Evolutionary conservation across 371 early-diverging fungal genomes (phyloP).

Genomic region (Capillidium heterosporum): DNA sequence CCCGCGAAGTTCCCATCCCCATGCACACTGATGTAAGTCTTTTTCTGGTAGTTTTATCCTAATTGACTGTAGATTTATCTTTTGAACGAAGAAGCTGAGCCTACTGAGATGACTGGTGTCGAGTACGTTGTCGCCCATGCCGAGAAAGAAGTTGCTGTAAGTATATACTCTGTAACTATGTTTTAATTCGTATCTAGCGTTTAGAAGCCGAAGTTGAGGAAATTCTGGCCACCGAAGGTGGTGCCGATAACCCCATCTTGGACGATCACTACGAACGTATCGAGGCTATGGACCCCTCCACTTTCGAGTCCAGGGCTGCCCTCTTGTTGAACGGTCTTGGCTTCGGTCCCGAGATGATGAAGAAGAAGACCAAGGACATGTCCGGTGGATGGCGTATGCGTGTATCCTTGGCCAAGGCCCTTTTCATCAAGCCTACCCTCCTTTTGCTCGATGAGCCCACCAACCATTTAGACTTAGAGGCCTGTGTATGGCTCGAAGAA

Average conservation of each 20-base stretch:
- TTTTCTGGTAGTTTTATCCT: background rate
- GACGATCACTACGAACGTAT: slow-evolving; percentile 88
- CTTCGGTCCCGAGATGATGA: slow-evolving; percentile 75
- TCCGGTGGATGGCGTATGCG: slow-evolving; percentile 69
- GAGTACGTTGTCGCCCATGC: slow-evolving; percentile 83
- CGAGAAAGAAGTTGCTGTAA: slow-evolving; percentile 49
- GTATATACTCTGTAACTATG: background rate
- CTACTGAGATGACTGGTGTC: slow-evolving; percentile 77
- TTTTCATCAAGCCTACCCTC: slow-evolving; percentile 76
- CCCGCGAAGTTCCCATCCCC: slow-evolving; percentile 90
- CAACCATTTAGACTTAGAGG: slow-evolving; percentile 81
- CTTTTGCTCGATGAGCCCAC: slow-evolving; percentile 98
- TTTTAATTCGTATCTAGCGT: slow-evolving; percentile 21
- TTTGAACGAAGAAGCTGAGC: slow-evolving; percentile 87
- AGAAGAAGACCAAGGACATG: slow-evolving; percentile 42
- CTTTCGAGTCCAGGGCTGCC: slow-evolving; percentile 77
- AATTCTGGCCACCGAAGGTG: slow-evolving; percentile 63
- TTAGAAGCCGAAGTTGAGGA: slow-evolving; percentile 92
- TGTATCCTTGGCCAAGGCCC: slow-evolving; percentile 90
- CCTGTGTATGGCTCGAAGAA: slow-evolving; percentile 95
- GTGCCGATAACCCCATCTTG: slow-evolving; percentile 75
- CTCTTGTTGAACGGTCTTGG: slow-evolving; percentile 85
- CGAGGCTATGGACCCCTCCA: slow-evolving; percentile 94
- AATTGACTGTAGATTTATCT: slow-evolving; percentile 52
- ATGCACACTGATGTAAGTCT: slow-evolving; percentile 79